Conservation (phyloP, 768 basidiomycete genomes). For the Melanogaster broomeanus region DNA sequence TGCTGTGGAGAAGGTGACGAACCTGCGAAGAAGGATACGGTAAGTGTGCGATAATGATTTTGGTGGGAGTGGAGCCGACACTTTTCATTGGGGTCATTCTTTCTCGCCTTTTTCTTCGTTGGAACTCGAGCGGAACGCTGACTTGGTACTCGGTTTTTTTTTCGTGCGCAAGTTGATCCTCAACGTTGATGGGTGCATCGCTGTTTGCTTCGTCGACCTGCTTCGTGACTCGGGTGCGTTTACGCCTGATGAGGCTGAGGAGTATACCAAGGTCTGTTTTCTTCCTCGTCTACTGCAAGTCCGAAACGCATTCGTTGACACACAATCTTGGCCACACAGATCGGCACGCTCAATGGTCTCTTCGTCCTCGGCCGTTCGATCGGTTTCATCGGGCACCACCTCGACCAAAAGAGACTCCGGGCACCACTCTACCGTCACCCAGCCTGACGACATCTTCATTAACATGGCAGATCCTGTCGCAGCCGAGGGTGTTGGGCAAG, state of each 20-base stretch:
- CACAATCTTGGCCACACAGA: constrained; percentile 42
- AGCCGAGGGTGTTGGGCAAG: constrained; percentile 74
- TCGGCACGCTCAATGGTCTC: constrained; percentile 92
- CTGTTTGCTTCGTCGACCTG: constrained; percentile 95
- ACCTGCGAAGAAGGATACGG: constrained; percentile 96
- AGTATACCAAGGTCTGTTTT: constrained; percentile 79
- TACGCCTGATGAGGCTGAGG: constrained; percentile 92
- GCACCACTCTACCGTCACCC: constrained; percentile 94
- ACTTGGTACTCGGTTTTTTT: no score
- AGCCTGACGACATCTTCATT: constrained; percentile 94
- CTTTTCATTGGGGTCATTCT: background rate
- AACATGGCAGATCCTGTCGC: constrained; percentile 85
- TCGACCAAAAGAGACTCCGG: constrained; percentile 94
- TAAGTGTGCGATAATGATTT: constrained; percentile 26
- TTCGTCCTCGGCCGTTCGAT: constrained; percentile 98
- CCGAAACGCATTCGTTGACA: background rate
- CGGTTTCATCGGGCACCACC: constrained; percentile 95
- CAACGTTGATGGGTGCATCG: constrained; percentile 95
- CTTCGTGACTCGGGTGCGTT: constrained; percentile 92
- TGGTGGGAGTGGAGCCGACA: constrained; percentile 1
- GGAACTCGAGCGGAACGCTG: no score
- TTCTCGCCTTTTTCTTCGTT: no score
- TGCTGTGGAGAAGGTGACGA: constrained; percentile 96
- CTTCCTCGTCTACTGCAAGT: background rate
- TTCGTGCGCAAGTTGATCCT: constrained; percentile 67